A percentile compares a stretch with the other conserved stretches of the same genome.
Conservation (phyloP, 176 grass and related monocot genomes). For the Pontederia crassipes region DNA sequence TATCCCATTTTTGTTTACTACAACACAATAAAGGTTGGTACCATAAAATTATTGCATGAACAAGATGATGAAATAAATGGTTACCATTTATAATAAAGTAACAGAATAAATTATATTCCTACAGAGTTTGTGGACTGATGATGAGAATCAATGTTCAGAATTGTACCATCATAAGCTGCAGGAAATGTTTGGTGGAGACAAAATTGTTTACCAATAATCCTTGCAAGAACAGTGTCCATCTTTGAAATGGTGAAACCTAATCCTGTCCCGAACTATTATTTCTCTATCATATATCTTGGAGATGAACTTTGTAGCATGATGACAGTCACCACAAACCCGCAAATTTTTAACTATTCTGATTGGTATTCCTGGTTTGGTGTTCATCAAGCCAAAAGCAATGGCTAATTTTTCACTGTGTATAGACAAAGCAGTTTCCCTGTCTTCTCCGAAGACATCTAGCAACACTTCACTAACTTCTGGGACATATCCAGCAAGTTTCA, state of each 20-base stretch:
- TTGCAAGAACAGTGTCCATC: slow-evolving; percentile 20
- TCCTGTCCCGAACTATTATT: slow-evolving; percentile 14
- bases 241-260: slow-evolving; percentile 18
- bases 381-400: slow-evolving; percentile 18
- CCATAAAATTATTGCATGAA: too few species aligned
- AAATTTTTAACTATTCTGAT: slow-evolving; percentile 15
- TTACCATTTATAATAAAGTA: too few species aligned
- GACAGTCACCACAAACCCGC: slow-evolving; percentile 15
- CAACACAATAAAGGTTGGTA: too few species aligned
- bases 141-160: too few species aligned
- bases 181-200: not conserved
- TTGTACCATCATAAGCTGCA: too few species aligned
- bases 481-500: slow-evolving; percentile 4
- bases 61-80: too few species aligned
- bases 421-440: slow-evolving; percentile 13
- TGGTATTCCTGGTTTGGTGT: slow-evolving; percentile 3
- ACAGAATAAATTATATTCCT: too few species aligned
- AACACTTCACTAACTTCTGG: slow-evolving; percentile 17
- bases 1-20: too few species aligned
- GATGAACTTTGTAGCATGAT: slow-evolving; percentile 13
- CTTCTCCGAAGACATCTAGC: slow-evolving; percentile 13
- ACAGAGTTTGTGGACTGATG: too few species aligned
- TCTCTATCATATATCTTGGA: slow-evolving; percentile 9
- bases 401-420: slow-evolving; percentile 16
- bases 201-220: slow-evolving; percentile 9